Evolutionary conservation across 2,329 filamentous ascomycete genomes (phyloP).

Genomic region (Massarina eburnea): DNA sequence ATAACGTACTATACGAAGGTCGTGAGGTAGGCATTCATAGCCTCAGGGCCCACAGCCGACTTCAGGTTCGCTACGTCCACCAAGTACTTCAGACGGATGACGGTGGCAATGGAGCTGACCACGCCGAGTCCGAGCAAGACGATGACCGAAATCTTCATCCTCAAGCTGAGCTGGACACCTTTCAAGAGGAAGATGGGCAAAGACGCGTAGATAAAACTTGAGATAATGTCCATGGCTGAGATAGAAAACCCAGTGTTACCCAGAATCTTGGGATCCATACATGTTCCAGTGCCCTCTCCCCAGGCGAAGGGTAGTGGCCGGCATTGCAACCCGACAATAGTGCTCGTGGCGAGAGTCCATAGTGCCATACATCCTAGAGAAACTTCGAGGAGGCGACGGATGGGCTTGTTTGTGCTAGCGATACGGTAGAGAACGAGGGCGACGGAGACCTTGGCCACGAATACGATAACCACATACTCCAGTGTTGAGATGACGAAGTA

Average conservation of each 20-base stretch:
- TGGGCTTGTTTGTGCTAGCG: conserved; percentile 4
- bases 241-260: conserved; percentile 5
- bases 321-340: conserved; percentile 6
- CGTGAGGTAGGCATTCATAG: conserved; percentile 7
- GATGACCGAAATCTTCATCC: conserved; percentile 5
- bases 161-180: conserved; percentile 5
- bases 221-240: conserved; percentile 8
- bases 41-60: conserved; percentile 5
- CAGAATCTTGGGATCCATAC: conserved; percentile 6
- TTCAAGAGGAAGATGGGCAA: conserved; percentile 4
- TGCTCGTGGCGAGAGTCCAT: conserved; percentile 3
- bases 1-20: conserved; percentile 7
- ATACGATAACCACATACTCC: conserved; percentile 5
- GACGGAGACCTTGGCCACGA: conserved; percentile 6
- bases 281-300: conserved; percentile 8
- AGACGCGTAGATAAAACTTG: conserved; percentile 6
- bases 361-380: conserved; percentile 2
- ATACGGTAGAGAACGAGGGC: conserved; percentile 8
- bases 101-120: conserved; percentile 5
- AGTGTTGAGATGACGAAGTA: conserved; percentile 7
- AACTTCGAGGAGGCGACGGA: conserved; percentile 2
- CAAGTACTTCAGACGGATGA: conserved; percentile 6
- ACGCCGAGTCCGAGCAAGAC: conserved; percentile 5
- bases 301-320: conserved; percentile 7
- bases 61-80: conserved; percentile 7